Base-by-base conservation (phyloP, 352 stramenopile genomes). In the Thraustochytrium striatum region DNA sequence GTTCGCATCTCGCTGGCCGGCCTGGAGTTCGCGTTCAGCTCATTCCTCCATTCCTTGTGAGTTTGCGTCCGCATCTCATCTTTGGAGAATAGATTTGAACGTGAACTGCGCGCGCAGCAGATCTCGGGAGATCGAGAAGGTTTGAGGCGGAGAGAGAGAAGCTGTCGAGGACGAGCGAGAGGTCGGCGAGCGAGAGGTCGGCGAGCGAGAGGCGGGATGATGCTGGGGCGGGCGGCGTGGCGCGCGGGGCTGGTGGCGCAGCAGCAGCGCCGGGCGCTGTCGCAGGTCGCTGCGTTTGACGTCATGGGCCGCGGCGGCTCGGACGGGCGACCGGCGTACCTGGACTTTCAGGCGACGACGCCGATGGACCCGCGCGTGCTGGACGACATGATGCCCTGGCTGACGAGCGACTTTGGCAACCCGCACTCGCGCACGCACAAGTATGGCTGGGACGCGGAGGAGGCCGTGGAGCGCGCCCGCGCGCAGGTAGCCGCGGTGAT, bases 341-440 rank as follows among this genome's bases (percentile, higher is more conserved):
- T 85, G 44, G 69, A 85, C 44, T 59, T 83, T 72, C 93, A 97
- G 83, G 92, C 96, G n/a, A 99, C 97, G 9, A 98, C 96, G 58
- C 94, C 95, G 7, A 89, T 98, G 87, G 97, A 99, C 86, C 96
- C 96, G 52, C 91, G 97, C 69, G 97, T 99, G 21, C 85, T 99
- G 47, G 96, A 99, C 85, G 91, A 93, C 35, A 99, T 99, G 96
- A 86, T 98, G 85, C 94, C 96, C 39, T 97, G 94, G 84, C 95
- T 99, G 90, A 96, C 95, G 81, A 90, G 90, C 72, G 43, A 87
- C 35, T 98, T 97, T 82, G 97, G 97, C 65, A 99, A 99, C 87
- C 96, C 97, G 47, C 97, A 99, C 88, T 99, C 95, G 78, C 93
- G 94, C 8, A 99, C 96, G 21, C 96, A 99, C 89, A 85, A 91